phyloP scores from a whole-genome alignment of 139 green algal species.

The Diplosphaera chodatii region DNA sequence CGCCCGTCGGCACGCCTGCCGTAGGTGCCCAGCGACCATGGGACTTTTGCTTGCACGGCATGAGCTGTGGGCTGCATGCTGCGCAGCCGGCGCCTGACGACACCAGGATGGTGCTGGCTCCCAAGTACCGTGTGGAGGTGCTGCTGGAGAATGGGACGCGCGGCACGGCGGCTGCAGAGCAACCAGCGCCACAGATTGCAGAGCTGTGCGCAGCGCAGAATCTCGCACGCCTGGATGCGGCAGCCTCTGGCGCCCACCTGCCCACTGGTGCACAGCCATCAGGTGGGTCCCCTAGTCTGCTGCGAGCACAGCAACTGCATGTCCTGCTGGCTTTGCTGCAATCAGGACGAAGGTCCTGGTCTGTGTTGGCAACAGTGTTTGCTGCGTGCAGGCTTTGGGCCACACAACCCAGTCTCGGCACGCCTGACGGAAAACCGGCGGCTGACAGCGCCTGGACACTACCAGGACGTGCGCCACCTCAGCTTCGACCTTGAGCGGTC shows the following conservation, averaged over 20 bases:
- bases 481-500: constrained; percentile 55
- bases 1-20: no score
- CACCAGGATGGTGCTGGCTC: constrained; percentile 31
- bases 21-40: no score
- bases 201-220: constrained; percentile 27
- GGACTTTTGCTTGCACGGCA: not conserved
- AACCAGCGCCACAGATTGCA: constrained; percentile 5
- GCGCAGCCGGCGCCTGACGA: constrained; percentile 41
- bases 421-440: constrained; percentile 51
- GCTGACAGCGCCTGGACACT: constrained; percentile 64
- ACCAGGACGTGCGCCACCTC: constrained; percentile 79
- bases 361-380: no score
- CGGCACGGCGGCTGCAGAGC: not conserved
- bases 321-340: no score
- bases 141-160: constrained; percentile 7
- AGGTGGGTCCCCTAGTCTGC: no score
- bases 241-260: constrained; percentile 9
- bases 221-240: constrained; percentile 34
- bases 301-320: no score
- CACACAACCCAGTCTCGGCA: constrained; percentile 50
- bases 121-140: constrained; percentile 45
- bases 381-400: constrained; percentile 22
- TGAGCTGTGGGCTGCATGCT: not conserved
- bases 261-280: not conserved
- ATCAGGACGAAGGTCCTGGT: not conserved